Percentiles rank a stretch among this genome's conserved stretches.
Evolutionary conservation across 139 green algal species (phyloP).

Genomic region (Chloropicon primus): DNA sequence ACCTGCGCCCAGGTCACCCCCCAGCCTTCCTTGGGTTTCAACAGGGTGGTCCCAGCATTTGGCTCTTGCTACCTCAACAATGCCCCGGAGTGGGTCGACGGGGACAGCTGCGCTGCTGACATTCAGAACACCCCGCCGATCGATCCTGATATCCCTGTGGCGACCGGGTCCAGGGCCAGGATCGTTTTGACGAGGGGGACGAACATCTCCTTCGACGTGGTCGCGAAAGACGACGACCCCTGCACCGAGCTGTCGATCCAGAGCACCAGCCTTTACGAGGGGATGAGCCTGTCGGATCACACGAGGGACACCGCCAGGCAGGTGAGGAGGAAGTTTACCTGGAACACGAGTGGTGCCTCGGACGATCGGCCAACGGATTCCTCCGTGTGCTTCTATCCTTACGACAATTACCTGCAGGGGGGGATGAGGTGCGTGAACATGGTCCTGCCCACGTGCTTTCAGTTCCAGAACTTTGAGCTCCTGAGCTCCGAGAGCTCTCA

Average conservation of each 20-base stretch:
- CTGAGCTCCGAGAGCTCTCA: background rate
- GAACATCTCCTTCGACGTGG: conserved; percentile 3
- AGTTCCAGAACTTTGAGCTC: background rate
- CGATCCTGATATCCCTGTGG: background rate
- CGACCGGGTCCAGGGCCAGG: background rate
- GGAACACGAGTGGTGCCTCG: background rate
- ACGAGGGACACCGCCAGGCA: background rate
- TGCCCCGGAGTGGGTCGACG: conserved; percentile 9
- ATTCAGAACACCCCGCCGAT: conserved; percentile 5
- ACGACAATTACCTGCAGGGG: conserved; percentile 2
- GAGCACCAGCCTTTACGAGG: conserved; percentile 1
- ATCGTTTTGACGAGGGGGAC: background rate
- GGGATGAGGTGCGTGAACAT: conserved; percentile 1
- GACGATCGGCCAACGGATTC: background rate
- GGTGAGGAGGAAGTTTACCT: background rate
- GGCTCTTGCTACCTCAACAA: conserved; percentile 15
- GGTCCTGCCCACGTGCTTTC: background rate
- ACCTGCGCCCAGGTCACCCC: background rate
- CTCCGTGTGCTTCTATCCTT: conserved; percentile 7
- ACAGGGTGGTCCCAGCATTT: conserved; percentile 8
- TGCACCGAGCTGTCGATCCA: conserved; percentile 7
- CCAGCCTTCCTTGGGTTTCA: background rate
- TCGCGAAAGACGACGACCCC: conserved; percentile 1
- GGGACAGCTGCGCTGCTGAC: background rate
- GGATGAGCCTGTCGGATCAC: background rate